phyloP scores from a whole-genome alignment of 1,284 basidiomycete species.

The Papiliotrema laurentii region DNA sequence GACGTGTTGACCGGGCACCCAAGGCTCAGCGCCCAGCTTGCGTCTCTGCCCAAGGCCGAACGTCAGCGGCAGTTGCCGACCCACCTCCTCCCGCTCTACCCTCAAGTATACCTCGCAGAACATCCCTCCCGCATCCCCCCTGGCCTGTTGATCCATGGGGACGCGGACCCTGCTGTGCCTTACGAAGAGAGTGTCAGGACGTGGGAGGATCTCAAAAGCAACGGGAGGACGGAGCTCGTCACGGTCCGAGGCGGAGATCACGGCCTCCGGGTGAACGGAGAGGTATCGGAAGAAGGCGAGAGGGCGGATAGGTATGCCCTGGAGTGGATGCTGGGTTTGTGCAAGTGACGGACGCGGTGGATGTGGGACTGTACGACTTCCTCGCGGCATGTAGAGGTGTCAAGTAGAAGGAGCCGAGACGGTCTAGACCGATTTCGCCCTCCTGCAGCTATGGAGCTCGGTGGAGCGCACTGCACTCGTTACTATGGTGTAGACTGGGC shows the following conservation, averaged over 20 bases:
- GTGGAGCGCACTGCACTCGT: too few relatives aligned
- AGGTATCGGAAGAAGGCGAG: not conserved
- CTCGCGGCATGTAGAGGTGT: too few relatives aligned
- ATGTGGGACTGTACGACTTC: too few relatives aligned
- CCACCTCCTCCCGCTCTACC: not conserved
- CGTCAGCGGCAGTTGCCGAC: not conserved
- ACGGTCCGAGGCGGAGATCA: not conserved
- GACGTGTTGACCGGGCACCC: conserved; percentile 1
- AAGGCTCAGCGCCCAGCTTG: conserved; percentile 1
- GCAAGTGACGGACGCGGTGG: too few relatives aligned
- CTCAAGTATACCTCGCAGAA: conserved; percentile 4
- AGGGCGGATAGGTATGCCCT: not conserved
- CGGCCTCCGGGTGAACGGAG: not conserved
- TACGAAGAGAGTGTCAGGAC: conserved; percentile 1
- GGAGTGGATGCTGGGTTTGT: not conserved
- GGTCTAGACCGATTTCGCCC: too few relatives aligned
- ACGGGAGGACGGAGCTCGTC: not conserved
- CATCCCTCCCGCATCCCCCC: conserved; percentile 2
- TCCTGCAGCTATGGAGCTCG: too few relatives aligned
- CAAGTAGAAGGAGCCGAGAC: too few relatives aligned
- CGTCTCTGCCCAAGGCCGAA: not conserved
- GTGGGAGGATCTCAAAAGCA: not conserved
- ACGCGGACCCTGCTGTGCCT: conserved; percentile 5
- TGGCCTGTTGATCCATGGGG: conserved; percentile 4
- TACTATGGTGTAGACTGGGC: too few relatives aligned